phyloP scores from a whole-genome alignment of 768 basidiomycete species.

The Phlebiopsis gigantea region DNA sequence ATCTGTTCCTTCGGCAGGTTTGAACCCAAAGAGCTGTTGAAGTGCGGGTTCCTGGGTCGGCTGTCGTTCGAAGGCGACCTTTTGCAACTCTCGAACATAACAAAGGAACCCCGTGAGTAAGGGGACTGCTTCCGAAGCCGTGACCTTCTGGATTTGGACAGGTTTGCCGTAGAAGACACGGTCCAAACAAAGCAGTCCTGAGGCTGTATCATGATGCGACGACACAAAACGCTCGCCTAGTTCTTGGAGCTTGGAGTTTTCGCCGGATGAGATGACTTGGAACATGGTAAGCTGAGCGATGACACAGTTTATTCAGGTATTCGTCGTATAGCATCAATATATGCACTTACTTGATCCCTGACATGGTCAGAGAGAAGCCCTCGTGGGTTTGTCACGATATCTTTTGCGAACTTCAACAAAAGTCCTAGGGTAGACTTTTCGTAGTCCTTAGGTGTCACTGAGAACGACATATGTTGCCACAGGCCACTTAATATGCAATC shows the following conservation, averaged over 20 bases:
- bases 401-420: background rate
- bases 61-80: constrained; percentile 25
- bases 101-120: constrained; percentile 29
- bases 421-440: background rate
- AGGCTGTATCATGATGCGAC: constrained; percentile 12
- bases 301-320: background rate
- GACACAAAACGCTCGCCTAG: constrained; percentile 30
- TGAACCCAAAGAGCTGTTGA: constrained; percentile 33
- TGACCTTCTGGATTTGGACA: constrained; percentile 17
- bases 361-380: background rate
- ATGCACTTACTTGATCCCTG: background rate
- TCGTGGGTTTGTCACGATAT: background rate
- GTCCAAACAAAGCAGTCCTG: constrained; percentile 41
- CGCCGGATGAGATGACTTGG: constrained; percentile 21
- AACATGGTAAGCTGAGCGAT: constrained; percentile 22
- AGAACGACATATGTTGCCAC: background rate
- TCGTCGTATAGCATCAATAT: too few species aligned
- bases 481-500: constrained; percentile 35
- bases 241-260: constrained; percentile 23
- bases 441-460: background rate
- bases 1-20: constrained; percentile 14
- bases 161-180: constrained; percentile 29
- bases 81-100: constrained; percentile 30
- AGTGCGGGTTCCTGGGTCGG: constrained; percentile 20
- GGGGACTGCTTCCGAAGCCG: constrained; percentile 19